Base-by-base conservation (phyloP, 805 yeast species). In the Lachancea cidri region DNA sequence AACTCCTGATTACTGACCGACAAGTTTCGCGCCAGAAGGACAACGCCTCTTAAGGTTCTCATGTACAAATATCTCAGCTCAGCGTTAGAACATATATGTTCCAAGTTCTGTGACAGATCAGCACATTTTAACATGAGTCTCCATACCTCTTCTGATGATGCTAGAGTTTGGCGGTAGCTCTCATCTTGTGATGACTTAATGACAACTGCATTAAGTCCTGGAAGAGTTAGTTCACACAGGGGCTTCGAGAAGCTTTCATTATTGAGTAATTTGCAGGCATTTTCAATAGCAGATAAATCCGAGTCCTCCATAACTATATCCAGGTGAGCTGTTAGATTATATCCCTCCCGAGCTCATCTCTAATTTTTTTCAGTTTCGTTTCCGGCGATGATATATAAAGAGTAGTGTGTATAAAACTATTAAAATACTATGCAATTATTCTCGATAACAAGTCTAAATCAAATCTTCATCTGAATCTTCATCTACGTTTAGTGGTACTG, bases 1-100 rank as follows among this genome's bases (percentile, higher is more conserved):
- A 55, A 39, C 4, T 44, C 52, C 22, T 63, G 58, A 29, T 63
- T 60, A 29, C 57, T 47, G 1, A 65, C 66, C 1, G 71, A 64
- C 17, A 75, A 47, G 48, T 76, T 77, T 44, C 83, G 58, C 20
- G 69, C 58, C n/a, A 77, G 41, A n/a, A 79, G 46, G 1, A 76
- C 41, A 1, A 69, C 48, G 1, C 79, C 83, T 49, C 81, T 61
- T 3, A 71, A 41, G 2, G 70, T 46, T 33, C 82, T 58, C 5
- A 60, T 17, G 33, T 51, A 53, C 40, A 45, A 43, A 17, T 36
- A 44, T 6, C 51, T 44, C 4, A 44, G 32, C 2, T 20, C 45
- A 5, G 44, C 19, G 8, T 46, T 42, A 0, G 36, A 33, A 33
- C 43, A 45, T 4, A 19, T 20, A 31, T 25, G n/a, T 19, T 37